Evolutionary conservation across 2,329 filamentous ascomycete genomes (phyloP), one percentile per base, ranked within the genome.

Genomic region (Xylariaceae sp.): DNA sequence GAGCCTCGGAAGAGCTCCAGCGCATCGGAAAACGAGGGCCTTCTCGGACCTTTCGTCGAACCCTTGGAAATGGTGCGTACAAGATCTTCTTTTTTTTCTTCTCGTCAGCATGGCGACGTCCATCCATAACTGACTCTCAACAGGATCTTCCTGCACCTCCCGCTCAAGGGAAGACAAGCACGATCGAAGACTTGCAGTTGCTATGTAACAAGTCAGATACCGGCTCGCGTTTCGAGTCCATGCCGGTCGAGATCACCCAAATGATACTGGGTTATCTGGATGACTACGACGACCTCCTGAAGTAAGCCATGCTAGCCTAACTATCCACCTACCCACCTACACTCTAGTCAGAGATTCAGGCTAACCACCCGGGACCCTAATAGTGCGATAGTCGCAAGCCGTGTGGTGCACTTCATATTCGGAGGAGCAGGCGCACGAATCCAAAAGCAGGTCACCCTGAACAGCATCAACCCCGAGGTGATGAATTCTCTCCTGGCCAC

Each of bases 281-380:
- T n/a, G 37, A 39, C 31, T 39, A 39, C 16, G 30, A 34, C 12
- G 24, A 39, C 29, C 9, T 39, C 9, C 9, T 34, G 2, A 33
- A 38, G 36, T 28, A 38, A 7, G 36, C 28, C 23, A 11, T 11
- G 6, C 21, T 6, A 24, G 11, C 7, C 11, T 24, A 6, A 24
- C 11, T 6, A 6, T 24, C 21, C 11, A 7, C 21, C 7, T 7
- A 24, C 6, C 11, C 7, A n/a, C 9, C n/a, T 8, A 28, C 9
- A 28, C 8, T 8, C n/a, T 28, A 28, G 13, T 13, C 13, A 13
- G 26, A 28, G 26, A 28, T 13, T 24, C n/a, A 13, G 12, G n/a
- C n/a, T n/a, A n/a, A n/a, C n/a, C n/a, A n/a, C n/a, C n/a, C n/a
- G n/a, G n/a, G n/a, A n/a, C n/a, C n/a, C n/a, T n/a, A 4, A 17